These are phyloP conservation scores for Combretum micranthum DNA, from an alignment of 345 rosid genomes.

Conservation along the genomic window DNA sequence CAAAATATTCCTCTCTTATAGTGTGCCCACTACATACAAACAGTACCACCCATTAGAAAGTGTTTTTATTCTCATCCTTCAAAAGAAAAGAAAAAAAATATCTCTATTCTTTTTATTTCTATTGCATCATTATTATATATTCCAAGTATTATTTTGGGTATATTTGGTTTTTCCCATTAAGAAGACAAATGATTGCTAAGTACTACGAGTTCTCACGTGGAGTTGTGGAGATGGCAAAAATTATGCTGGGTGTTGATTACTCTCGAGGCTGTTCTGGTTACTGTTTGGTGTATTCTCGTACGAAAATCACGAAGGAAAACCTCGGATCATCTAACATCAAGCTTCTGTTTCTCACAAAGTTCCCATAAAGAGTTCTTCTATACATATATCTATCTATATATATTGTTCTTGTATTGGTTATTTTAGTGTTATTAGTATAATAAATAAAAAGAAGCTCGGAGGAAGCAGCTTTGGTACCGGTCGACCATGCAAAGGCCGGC, in stretches of 20 bases:
- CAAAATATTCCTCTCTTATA: no score
- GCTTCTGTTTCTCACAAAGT: not conserved
- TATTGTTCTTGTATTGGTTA: not conserved
- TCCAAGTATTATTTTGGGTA: not conserved
- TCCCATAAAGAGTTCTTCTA: not conserved
- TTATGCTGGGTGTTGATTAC: conserved; percentile 68
- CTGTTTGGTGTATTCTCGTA: conserved; percentile 71
- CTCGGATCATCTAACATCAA: conserved; percentile 67
- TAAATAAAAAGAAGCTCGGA: not conserved
- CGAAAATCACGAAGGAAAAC: conserved; percentile 87
- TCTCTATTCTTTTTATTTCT: no score
- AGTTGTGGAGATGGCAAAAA: conserved; percentile 51
- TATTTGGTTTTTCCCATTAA: not conserved
- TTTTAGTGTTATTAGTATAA: not conserved
- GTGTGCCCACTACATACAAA: no score
- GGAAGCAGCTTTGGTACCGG: no score
- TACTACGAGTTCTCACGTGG: conserved; percentile 34
- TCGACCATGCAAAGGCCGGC: conserved; percentile 36
- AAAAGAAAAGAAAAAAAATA: no score
- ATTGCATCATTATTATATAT: no score
- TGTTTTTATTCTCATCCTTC: no score
- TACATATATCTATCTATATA: not conserved
- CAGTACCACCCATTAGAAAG: no score
- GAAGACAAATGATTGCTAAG: conserved; percentile 54
- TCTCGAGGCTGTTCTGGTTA: conserved; percentile 70